A percentile compares a stretch with the other conserved stretches of the same genome.
Evolutionary conservation across 2,329 filamentous ascomycete species (phyloP).

Genomic region (Atkinsonella hypoxylon): DNA sequence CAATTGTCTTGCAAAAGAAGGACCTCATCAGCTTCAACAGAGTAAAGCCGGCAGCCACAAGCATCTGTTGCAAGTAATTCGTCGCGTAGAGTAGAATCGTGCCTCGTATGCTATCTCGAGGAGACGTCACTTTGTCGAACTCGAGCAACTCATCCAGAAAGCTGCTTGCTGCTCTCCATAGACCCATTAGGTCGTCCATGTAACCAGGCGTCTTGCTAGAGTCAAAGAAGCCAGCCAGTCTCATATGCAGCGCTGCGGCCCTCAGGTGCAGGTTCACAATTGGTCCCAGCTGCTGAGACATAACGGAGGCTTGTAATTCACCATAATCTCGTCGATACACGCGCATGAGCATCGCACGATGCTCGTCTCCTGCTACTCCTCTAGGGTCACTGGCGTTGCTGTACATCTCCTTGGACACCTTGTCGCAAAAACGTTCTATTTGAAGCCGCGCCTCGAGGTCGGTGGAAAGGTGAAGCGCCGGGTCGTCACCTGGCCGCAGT

Average conservation of each 20-base stretch:
- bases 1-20: conserved; percentile 61
- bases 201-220: conserved; percentile 60
- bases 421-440: conserved; percentile 65
- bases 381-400: conserved; percentile 64
- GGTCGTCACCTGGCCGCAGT: conserved; percentile 45
- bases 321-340: conserved; percentile 54
- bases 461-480: conserved; percentile 43
- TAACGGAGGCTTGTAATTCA: conserved; percentile 49
- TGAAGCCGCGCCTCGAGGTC: conserved; percentile 57
- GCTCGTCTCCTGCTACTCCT: conserved; percentile 55
- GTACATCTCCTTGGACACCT: conserved; percentile 68
- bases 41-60: conserved; percentile 68
- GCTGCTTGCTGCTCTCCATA: conserved; percentile 59
- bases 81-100: conserved; percentile 53
- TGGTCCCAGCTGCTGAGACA: conserved; percentile 45
- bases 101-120: conserved; percentile 32
- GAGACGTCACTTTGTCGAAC: conserved; percentile 35
- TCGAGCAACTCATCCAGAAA: conserved; percentile 57
- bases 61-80: conserved; percentile 76
- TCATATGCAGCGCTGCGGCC: conserved; percentile 63
- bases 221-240: conserved; percentile 72
- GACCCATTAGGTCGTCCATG: conserved; percentile 59
- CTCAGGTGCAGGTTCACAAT: conserved; percentile 55
- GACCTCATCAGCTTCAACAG: conserved; percentile 69
- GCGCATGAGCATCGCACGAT: conserved; percentile 53